These are phyloP conservation scores for Entophlyctis helioformis DNA, from an alignment of 192 early-diverging fungal species.

Conservation along the genomic window DNA sequence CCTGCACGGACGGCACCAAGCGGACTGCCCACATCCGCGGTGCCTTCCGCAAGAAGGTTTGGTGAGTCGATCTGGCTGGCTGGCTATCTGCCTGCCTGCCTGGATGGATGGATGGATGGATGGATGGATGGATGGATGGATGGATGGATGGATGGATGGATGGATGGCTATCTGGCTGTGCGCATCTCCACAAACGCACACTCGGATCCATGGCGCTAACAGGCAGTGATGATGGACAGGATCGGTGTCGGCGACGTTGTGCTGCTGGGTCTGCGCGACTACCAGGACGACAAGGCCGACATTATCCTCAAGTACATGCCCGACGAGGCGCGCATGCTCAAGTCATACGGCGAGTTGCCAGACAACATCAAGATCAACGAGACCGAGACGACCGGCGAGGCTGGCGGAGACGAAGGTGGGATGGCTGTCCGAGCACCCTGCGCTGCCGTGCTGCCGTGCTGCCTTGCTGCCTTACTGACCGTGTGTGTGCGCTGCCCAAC, in stretches of 20 bases:
- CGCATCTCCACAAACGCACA: too few species aligned
- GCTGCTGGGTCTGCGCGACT: slow-evolving; percentile 80
- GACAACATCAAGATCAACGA: slow-evolving; percentile 83
- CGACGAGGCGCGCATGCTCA: slow-evolving; percentile 88
- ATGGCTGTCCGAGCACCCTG: not conserved
- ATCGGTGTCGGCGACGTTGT: slow-evolving; percentile 86
- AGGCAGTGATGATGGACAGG: slow-evolving; percentile 27
- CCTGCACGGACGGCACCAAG: slow-evolving; percentile 81
- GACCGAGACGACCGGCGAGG: slow-evolving; percentile 37
- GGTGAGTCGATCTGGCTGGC: slow-evolving; percentile 12
- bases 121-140: too few species aligned
- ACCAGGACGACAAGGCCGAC: slow-evolving; percentile 86
- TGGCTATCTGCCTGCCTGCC: too few species aligned
- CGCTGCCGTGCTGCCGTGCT: not conserved
- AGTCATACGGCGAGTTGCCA: slow-evolving; percentile 89
- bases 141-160: too few species aligned
- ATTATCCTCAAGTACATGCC: slow-evolving; percentile 92
- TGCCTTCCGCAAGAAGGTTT: slow-evolving; percentile 93
- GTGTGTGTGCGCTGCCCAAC: slow-evolving; percentile 5
- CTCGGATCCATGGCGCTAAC: not conserved
- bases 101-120: too few species aligned
- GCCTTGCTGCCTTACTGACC: not conserved
- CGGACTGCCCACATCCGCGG: slow-evolving; percentile 93
- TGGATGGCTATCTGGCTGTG: too few species aligned
- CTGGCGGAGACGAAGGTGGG: slow-evolving; percentile 26